Base-by-base conservation (phyloP, 2,329 filamentous ascomycete species). In the Gyromitra esculenta region DNA sequence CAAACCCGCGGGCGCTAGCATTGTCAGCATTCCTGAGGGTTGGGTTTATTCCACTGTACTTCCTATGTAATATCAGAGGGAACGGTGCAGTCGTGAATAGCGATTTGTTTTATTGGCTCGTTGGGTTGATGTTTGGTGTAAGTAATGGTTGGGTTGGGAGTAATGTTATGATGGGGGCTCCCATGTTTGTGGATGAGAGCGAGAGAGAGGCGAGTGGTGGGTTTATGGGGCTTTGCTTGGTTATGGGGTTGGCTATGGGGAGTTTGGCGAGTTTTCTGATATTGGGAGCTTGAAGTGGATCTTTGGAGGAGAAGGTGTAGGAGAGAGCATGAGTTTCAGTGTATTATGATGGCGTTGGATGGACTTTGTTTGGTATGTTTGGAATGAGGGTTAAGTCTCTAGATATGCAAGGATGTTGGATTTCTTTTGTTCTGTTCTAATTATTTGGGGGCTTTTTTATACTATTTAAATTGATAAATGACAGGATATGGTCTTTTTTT, bases 201-300 rank as follows among this genome's bases (percentile, higher is more conserved):
- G 95, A 99, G 85, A 87, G 92, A 43, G 94, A 97, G 85, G 94
- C 93, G 5, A 91, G 94, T 0, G 96, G 95, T 60, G 93, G 92
- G 0, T 98, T 98, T 83, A 98, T 99, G 96, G 91, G 92, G 2
- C 83, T 97, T 78, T 93, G 91, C 83, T 88, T 98, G n/a, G 92
- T 97, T 18, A 89, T 88, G 4, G 96, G 96, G 0, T 84, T 98
- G 84, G 89, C 93, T 1, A 87, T 87, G 31, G 96, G 96, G n/a
- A 98, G 95, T 84, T 84, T 98, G 81, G 83, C 96, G 82, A 98
- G 94, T 83, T 99, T 98, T 84, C 65, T 72, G 57, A 18, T 77
- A 52, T 15, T 60, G 18, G 71, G 68, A n/a, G 70, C 41, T 45
- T 68, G 25, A 25, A 21, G 11, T 11, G 5, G 13, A 7, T 7